These are phyloP conservation scores for Yarrowia divulgata DNA, from an alignment of 805 yeast species.

Conservation along the genomic window DNA sequence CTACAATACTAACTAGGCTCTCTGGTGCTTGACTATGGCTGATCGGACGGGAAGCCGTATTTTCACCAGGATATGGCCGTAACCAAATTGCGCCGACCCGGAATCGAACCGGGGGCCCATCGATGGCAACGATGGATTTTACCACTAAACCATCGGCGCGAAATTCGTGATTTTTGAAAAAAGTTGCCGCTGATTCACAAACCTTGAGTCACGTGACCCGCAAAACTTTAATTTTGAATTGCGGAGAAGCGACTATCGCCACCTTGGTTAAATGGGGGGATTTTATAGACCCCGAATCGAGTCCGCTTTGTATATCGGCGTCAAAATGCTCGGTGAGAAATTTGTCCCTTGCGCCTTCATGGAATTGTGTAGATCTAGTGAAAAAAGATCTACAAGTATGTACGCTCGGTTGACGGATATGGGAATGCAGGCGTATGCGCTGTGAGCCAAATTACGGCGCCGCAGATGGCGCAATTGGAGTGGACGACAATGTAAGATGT, in stretches of 20 bases:
- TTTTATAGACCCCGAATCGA: too few species aligned
- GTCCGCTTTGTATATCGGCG: too few species aligned
- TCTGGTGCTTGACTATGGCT: conserved; percentile 39
- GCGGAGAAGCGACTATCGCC: too few species aligned
- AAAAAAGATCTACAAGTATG: neutral
- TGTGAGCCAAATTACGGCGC: neutral
- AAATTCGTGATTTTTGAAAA: too few species aligned
- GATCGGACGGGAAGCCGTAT: conserved; percentile 40
- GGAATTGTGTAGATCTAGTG: neutral
- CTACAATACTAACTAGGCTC: conserved; percentile 39
- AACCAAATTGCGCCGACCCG: conserved; percentile 38
- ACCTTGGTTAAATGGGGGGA: too few species aligned
- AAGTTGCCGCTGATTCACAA: neutral
- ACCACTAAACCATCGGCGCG: conserved; percentile 39
- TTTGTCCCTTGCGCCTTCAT: neutral
- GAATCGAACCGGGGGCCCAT: conserved; percentile 39
- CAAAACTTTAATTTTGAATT: neutral
- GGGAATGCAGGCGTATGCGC: conserved; percentile 18
- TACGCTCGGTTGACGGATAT: neutral
- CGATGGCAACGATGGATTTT: conserved; percentile 39
- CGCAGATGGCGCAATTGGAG: conserved; percentile 10
- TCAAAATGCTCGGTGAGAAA: neutral
- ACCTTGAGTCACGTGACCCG: neutral
- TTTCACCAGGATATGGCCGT: conserved; percentile 40
- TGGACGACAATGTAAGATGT: neutral